Evolutionary conservation across 768 basidiomycete genomes (phyloP).

Genomic region (Collybia sordida): DNA sequence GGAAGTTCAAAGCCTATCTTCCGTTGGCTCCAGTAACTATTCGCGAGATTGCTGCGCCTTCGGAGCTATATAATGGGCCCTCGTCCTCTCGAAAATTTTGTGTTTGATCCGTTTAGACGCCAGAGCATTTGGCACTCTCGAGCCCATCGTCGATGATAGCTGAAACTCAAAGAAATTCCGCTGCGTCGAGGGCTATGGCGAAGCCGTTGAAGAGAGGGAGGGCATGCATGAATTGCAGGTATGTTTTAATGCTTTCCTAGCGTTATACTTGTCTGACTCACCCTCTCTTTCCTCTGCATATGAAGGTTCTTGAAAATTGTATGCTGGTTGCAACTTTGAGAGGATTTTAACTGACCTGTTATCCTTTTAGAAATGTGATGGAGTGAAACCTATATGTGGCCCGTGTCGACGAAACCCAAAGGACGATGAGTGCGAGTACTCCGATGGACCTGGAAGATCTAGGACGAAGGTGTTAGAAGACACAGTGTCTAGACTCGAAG

Average conservation of each 20-base stretch:
- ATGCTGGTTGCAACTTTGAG: slow-evolving; percentile 13
- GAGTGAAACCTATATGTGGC: slow-evolving; percentile 59
- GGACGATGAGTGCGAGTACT: slow-evolving; percentile 70
- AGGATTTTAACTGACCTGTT: slow-evolving; percentile 1
- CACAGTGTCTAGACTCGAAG: slow-evolving; percentile 52
- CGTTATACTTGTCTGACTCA: slow-evolving; percentile 2
- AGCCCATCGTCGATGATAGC: slow-evolving; percentile 38
- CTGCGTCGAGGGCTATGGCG: slow-evolving; percentile 26
- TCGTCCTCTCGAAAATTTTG: slow-evolving; percentile 17
- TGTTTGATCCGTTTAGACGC: slow-evolving; percentile 37
- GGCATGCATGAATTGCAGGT: slow-evolving; percentile 57
- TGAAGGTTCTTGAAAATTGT: slow-evolving; percentile 52
- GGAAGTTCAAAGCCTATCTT: no score
- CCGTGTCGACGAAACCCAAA: slow-evolving; percentile 61
- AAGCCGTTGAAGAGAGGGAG: slow-evolving; percentile 53
- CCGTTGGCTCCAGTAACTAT: no score
- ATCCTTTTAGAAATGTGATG: slow-evolving; percentile 62
- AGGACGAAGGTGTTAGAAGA: slow-evolving; percentile 62
- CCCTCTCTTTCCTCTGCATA: not conserved
- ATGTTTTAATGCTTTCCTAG: slow-evolving; percentile 11
- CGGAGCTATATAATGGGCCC: slow-evolving; percentile 35
- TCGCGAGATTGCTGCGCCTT: slow-evolving; percentile 6
- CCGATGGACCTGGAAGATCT: slow-evolving; percentile 61
- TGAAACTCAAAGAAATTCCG: slow-evolving; percentile 30
- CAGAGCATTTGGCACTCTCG: slow-evolving; percentile 18